A percentile compares a stretch with the other conserved stretches of the same genome.
phyloP scores from a whole-genome alignment of 192 early-diverging fungal species.

The Kickxella alabastrina region DNA sequence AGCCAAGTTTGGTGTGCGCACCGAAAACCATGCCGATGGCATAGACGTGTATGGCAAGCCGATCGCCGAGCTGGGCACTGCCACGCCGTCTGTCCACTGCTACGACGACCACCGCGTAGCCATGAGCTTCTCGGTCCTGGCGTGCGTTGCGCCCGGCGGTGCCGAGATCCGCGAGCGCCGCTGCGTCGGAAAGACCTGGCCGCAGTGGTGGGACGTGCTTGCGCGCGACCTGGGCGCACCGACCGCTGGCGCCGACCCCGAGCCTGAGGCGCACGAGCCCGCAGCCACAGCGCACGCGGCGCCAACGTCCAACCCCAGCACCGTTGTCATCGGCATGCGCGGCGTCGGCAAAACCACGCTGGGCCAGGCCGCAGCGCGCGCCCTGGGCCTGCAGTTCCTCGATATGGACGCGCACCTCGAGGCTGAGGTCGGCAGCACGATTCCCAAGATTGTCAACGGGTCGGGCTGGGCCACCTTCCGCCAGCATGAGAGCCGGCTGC shows the following conservation, averaged over 20 bases:
- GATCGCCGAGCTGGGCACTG: conserved; percentile 51
- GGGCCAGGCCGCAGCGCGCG: conserved; percentile 67
- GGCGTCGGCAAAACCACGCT: conserved; percentile 94
- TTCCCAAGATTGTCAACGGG: conserved; percentile 72
- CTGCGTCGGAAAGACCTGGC: conserved; percentile 99
- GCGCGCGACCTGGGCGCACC: conserved; percentile 72
- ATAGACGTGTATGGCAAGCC: conserved; percentile 76
- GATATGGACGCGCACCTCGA: conserved; percentile 90
- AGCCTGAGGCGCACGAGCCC: conserved; percentile 4
- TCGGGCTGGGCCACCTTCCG: conserved; percentile 89
- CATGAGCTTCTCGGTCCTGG: conserved; percentile 91
- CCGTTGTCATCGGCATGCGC: conserved; percentile 98
- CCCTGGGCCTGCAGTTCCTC: conserved; percentile 69
- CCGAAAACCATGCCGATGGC: conserved; percentile 83
- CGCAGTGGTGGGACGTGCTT: conserved; percentile 96
- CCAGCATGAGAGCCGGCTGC: conserved; percentile 64
- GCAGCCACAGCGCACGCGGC: background rate
- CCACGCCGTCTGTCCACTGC: conserved; percentile 72
- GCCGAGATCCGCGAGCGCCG: conserved; percentile 86
- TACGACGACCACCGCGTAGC: conserved; percentile 98
- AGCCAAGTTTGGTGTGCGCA: conserved; percentile 79
- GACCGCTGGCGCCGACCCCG: conserved; percentile 26
- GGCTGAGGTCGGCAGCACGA: conserved; percentile 60
- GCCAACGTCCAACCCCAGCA: conserved; percentile 45
- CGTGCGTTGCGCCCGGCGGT: conserved; percentile 67